Evolutionary conservation across 31 red algal genomes (phyloP).

Genomic region (Pterothamnion heteromorphum): DNA sequence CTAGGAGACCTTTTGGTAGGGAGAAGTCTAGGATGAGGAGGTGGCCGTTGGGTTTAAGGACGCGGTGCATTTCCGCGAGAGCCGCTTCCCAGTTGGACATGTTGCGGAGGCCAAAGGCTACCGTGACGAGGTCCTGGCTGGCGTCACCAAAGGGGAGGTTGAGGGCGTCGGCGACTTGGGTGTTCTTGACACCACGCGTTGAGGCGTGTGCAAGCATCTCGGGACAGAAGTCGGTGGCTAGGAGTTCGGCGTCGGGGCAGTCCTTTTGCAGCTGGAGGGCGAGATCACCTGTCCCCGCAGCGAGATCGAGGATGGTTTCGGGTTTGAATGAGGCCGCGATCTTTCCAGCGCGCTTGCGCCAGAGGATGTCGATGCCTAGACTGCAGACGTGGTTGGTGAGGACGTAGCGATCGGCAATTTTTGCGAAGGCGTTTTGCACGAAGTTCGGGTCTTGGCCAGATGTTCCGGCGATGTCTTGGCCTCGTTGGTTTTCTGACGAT

Average conservation of each 20-base stretch:
- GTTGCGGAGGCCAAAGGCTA: constrained; percentile 2
- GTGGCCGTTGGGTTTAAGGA: background rate
- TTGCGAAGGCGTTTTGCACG: background rate
- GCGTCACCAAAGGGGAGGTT: constrained; percentile 4
- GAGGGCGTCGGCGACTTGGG: background rate
- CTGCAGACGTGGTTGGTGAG: constrained; percentile 2
- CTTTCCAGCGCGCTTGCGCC: background rate
- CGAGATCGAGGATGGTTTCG: background rate
- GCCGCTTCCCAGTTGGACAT: background rate
- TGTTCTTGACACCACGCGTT: constrained; percentile 7
- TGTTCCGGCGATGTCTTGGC: too few species aligned
- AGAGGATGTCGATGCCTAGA: background rate
- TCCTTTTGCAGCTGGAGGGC: background rate
- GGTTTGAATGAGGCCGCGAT: background rate
- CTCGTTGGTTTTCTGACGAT: too few species aligned
- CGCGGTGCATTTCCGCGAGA: background rate
- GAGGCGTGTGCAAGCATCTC: constrained; percentile 10
- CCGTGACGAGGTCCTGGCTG: background rate
- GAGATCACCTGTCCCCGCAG: background rate
- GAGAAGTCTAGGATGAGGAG: constrained; percentile 9
- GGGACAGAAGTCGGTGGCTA: constrained; percentile 11
- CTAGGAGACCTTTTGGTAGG: background rate
- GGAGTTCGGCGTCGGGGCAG: background rate
- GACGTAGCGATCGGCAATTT: background rate
- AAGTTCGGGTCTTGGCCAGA: constrained; percentile 17